Conservation (phyloP, 345 rosid species). For the Populus euphratica region DNA sequence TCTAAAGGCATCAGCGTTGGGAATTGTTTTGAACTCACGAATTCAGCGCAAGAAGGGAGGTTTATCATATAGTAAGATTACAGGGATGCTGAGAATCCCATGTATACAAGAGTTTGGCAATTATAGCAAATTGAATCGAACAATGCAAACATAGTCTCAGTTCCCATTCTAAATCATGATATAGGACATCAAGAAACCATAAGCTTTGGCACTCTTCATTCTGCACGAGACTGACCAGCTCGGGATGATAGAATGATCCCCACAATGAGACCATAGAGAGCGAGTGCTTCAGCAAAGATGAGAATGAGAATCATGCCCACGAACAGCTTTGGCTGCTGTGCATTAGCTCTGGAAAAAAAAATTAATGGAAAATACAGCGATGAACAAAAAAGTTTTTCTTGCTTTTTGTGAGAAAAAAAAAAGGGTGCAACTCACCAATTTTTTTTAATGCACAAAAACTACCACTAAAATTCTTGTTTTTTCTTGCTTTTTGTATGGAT, state of each 20-base stretch:
- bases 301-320: constrained; percentile 29
- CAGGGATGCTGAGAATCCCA: not conserved
- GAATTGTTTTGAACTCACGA: too few species aligned
- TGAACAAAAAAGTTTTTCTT: too few species aligned
- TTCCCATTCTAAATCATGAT: not conserved
- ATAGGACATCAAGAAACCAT: not conserved
- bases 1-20: not conserved
- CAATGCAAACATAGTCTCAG: not conserved
- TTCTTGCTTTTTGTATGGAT: too few species aligned
- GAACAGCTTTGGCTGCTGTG: constrained; percentile 28
- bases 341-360: constrained; percentile 18
- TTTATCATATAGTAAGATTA: not conserved
- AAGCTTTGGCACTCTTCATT: not conserved
- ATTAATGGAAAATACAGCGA: too few species aligned
- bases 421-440: too few species aligned
- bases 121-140: not conserved
- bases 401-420: too few species aligned
- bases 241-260: constrained; percentile 27
- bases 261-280: constrained; percentile 26
- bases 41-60: too few species aligned
- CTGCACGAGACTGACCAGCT: constrained; percentile 31
- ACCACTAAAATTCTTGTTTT: too few species aligned
- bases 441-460: too few species aligned
- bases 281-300: constrained; percentile 29
- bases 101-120: not conserved